Conservation (phyloP, 2,329 filamentous ascomycete genomes). For the Ophiosphaerella korrae region DNA sequence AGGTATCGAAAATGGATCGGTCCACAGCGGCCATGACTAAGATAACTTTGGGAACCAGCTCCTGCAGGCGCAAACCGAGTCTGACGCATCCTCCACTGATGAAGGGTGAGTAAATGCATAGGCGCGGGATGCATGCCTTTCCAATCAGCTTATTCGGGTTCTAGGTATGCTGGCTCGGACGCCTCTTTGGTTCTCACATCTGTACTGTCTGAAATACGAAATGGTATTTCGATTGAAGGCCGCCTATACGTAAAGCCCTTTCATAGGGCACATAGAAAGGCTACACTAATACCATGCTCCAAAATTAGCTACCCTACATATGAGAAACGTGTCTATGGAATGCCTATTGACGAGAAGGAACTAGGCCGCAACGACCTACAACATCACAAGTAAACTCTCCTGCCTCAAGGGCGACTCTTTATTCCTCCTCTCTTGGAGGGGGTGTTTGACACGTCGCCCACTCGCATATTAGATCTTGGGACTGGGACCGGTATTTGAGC, state of each 20-base stretch:
- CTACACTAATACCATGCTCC: too few species aligned
- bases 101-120: conserved; percentile 19
- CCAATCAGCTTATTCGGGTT: not conserved
- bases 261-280: too few species aligned
- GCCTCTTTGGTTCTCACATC: conserved; percentile 29
- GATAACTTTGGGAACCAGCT: conserved; percentile 23
- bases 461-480: conserved; percentile 25
- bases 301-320: conserved; percentile 15
- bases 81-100: conserved; percentile 23
- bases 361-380: conserved; percentile 29
- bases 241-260: conserved; percentile 4
- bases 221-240: conserved; percentile 27
- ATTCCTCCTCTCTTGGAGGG: conserved; percentile 19
- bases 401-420: conserved; percentile 22
- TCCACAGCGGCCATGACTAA: conserved; percentile 21
- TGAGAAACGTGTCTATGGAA: conserved; percentile 28
- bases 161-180: conserved; percentile 26
- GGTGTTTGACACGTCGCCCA: conserved; percentile 6
- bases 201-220: conserved; percentile 25
- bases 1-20: conserved; percentile 19
- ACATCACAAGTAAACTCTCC: conserved; percentile 29
- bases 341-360: conserved; percentile 35
- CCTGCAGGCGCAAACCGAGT: conserved; percentile 21
- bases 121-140: too few species aligned
- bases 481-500: conserved; percentile 32